These are phyloP conservation scores for Arabidopsis lyrata DNA, from an alignment of 441 rosid genomes.

Conservation along the genomic window DNA sequence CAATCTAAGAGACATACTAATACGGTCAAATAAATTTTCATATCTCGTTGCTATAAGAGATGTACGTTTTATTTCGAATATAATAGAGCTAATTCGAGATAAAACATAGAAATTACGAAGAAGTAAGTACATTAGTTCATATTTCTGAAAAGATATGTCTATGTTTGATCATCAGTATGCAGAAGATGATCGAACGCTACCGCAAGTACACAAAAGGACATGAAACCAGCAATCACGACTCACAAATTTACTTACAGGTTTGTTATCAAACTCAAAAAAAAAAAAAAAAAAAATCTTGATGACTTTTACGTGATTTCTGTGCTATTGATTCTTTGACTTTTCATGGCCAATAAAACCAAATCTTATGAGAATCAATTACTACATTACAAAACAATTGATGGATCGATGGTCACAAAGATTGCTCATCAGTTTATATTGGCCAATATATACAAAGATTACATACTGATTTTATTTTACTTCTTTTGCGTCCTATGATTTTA, in stretches of 20 bases:
- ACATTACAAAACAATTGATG: not conserved
- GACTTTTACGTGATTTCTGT: conserved; percentile 13
- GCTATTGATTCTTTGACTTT: conserved; percentile 16
- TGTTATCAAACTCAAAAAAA: conserved; percentile 13
- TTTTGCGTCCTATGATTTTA: conserved; percentile 7
- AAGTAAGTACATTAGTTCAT: not conserved
- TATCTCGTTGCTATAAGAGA: conserved; percentile 5
- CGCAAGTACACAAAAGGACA: conserved; percentile 40
- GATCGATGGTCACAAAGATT: conserved; percentile 13
- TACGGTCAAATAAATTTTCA: not conserved
- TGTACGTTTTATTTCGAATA: conserved; percentile 1
- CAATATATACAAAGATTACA: not conserved
- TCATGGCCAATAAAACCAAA: conserved; percentile 20
- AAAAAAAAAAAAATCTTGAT: not conserved
- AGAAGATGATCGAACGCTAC: conserved; percentile 60
- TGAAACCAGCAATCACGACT: conserved; percentile 21
- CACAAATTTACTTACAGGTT: conserved; percentile 56
- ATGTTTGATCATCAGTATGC: conserved; percentile 54
- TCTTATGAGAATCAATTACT: conserved; percentile 20
- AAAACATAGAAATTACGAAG: not conserved
- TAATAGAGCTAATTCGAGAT: not conserved
- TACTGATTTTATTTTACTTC: not conserved
- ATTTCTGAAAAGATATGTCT: conserved; percentile 21
- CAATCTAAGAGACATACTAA: conserved; percentile 4
- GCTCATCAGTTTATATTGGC: not conserved